Evolutionary conservation across 306 rosid species (phyloP), one percentile per base, ranked within the genome.

Genomic region (Vachellia collinsii): DNA sequence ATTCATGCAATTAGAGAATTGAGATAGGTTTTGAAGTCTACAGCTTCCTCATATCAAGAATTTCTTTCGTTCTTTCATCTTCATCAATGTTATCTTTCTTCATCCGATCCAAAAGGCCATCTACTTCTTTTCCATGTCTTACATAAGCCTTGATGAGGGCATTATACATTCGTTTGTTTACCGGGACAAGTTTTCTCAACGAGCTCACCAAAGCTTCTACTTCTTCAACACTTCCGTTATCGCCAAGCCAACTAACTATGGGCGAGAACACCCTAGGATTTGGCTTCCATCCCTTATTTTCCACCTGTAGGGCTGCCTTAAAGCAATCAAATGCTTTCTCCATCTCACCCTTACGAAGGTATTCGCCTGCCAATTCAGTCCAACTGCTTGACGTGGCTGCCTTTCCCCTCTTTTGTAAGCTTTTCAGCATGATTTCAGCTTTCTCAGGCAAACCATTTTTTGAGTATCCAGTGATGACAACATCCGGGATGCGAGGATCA

Each of bases 381-480:
- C 98, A 93, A 44, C 92, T 76, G 86, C 86, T 85, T 3, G 87
- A 87, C 61, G 83, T 62, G 59, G 97, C 91, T 13, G 67, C 64
- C 75, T 88, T 93, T 72, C 89, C 97, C 63, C 88, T 85, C 78
- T 80, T 75, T 74, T 51, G 76, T 75, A 93, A 79, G 83, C 85
- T 87, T 82, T 80, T 78, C 43, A 95, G 97, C 79, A 93, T 53
- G 50, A 87, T 81, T 85, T 90, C 92, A 8, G 93, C 99, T 82
- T 79, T 88, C 80, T 90, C 93, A 41, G 66, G 81, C 82, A 86
- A 77, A 79, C 87, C 88, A 73, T 89, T 89, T 4, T 71, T 77
- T 17, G 85, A 22, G 78, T 88, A 93, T 36, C 94, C 94, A 68
- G 37, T 58, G 54, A 95, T 75, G 50, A 95, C 67, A 2, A 77